Conservation (phyloP, 208 protist genomes). For the Crithidia sp. region DNA sequence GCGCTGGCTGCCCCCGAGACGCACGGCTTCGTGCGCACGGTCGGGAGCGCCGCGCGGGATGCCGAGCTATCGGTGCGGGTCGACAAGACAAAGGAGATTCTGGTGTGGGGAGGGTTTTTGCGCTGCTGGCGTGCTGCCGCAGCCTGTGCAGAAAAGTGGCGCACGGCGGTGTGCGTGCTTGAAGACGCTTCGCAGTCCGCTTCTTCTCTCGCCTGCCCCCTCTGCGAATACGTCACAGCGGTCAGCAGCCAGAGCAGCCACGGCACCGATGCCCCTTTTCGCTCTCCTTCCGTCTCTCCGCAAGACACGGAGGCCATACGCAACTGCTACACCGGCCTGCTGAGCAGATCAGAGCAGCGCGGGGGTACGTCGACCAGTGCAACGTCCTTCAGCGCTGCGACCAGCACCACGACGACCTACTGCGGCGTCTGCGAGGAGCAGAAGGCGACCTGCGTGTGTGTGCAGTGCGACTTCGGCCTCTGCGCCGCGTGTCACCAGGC, state of each 20-base stretch:
- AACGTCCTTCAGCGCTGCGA: background rate
- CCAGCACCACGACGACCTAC: background rate
- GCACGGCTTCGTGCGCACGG: conserved; percentile 31
- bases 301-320: conserved; percentile 6
- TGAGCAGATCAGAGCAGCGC: background rate
- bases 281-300: background rate
- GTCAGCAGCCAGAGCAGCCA: too few species aligned
- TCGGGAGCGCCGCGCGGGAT: conserved; percentile 30
- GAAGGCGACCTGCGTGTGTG: conserved; percentile 39
- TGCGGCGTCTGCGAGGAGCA: conserved; percentile 77
- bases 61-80: conserved; percentile 28
- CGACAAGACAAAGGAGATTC: conserved; percentile 35
- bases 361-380: background rate
- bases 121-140: too few species aligned
- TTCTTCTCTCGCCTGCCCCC: conserved; percentile 10
- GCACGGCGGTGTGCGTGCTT: conserved; percentile 6
- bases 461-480: conserved; percentile 79
- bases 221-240: conserved; percentile 11
- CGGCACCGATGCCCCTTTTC: background rate
- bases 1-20: conserved; percentile 33
- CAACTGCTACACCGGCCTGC: conserved; percentile 23
- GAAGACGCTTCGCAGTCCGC: background rate
- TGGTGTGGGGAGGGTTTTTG: too few species aligned
- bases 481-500: conserved; percentile 49
- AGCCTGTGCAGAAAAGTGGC: conserved; percentile 42